These are phyloP conservation scores for Artemisia princeps DNA, from an alignment of 140 eudicot genomes.

Conservation along the genomic window DNA sequence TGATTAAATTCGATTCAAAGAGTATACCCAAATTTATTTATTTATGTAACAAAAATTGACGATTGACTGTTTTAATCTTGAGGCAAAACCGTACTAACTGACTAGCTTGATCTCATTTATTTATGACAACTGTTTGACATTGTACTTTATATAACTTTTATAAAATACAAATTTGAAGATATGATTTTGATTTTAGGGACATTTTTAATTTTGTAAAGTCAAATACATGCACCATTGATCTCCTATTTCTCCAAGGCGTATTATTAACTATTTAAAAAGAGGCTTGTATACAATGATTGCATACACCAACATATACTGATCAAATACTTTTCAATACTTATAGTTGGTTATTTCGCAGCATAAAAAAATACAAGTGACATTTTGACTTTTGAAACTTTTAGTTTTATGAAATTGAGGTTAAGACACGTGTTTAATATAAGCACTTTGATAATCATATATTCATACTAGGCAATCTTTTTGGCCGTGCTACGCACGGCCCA, in stretches of 20 bases:
- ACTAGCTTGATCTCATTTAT: constrained; percentile 7
- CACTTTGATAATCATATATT: not conserved
- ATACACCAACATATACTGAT: constrained; percentile 22
- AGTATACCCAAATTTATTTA: not conserved
- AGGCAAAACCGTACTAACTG: not conserved
- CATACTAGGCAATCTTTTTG: too few relatives aligned
- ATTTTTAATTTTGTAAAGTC: constrained; percentile 23
- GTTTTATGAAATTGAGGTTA: not conserved
- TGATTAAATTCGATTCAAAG: not conserved
- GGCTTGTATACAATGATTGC: constrained; percentile 27
- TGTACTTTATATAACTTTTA: constrained; percentile 1
- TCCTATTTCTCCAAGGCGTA: constrained; percentile 30
- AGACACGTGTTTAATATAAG: constrained; percentile 6
- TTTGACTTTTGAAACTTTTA: not conserved
- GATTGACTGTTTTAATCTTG: too few relatives aligned
- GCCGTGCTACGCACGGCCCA: too few relatives aligned
- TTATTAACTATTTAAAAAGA: constrained; percentile 13
- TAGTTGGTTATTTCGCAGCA: constrained; percentile 10
- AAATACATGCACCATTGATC: constrained; percentile 35
- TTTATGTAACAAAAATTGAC: too few relatives aligned
- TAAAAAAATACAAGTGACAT: constrained; percentile 8
- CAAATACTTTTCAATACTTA: not conserved
- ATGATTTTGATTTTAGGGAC: constrained; percentile 26
- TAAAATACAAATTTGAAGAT: constrained; percentile 14
- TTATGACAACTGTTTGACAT: constrained; percentile 19